Evolutionary conservation across 495 filamentous ascomycete genomes (phyloP), one percentile per base, ranked within the genome.

Genomic region (Aspergillus wentii): DNA sequence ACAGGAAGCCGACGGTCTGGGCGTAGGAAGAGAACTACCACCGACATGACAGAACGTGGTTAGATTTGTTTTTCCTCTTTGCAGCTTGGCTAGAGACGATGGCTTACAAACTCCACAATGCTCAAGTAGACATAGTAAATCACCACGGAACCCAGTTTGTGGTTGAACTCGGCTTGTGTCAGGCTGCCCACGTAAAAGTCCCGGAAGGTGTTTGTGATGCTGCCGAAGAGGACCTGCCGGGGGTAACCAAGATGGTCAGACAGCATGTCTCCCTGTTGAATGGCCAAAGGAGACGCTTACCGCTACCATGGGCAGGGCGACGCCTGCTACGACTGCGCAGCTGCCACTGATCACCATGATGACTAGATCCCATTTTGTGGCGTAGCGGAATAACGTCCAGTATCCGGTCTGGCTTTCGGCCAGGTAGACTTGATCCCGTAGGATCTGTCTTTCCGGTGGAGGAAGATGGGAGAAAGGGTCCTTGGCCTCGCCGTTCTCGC

Each of bases 1-100:
- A 95, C 51, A 95, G 92, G 63, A 92, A 96, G 9, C 85, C 86
- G 11, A 90, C 79, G n/a, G n/a, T n/a, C n/a, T n/a, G n/a, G n/a
- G n/a, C n/a, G n/a, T n/a, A n/a, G n/a, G n/a, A n/a, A n/a, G n/a
- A n/a, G n/a, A n/a, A n/a, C n/a, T n/a, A n/a, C n/a, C n/a, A n/a
- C n/a, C n/a, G n/a, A n/a, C n/a, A n/a, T n/a, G n/a, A n/a, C n/a
- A n/a, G n/a, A n/a, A n/a, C n/a, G n/a, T n/a, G n/a, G n/a, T n/a
- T n/a, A n/a, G n/a, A n/a, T n/a, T n/a, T n/a, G n/a, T n/a, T n/a
- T n/a, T n/a, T n/a, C n/a, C n/a, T n/a, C n/a, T n/a, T n/a, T n/a
- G n/a, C n/a, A n/a, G n/a, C n/a, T n/a, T n/a, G n/a, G n/a, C n/a
- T n/a, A 0, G 88, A 94, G 11, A 80, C 74, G 31, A 89, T 61